Evolutionary conservation across 2,329 filamentous ascomycete genomes (phyloP).

Genomic region (Cladophialophora immunda): DNA sequence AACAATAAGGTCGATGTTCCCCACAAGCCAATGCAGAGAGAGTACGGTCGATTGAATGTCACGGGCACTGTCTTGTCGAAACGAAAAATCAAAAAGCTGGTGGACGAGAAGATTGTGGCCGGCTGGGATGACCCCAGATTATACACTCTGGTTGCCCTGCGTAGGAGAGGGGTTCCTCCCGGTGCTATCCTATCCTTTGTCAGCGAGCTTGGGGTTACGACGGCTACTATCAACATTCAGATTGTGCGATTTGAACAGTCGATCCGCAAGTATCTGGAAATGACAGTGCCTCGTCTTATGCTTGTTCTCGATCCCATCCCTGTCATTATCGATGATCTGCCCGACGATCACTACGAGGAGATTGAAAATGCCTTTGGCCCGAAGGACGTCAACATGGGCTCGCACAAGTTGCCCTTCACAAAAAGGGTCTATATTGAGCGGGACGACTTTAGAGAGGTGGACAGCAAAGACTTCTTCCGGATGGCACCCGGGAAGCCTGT

Average conservation of each 20-base stretch:
- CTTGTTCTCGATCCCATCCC: slow-evolving; percentile 85
- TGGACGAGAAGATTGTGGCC: slow-evolving; percentile 78
- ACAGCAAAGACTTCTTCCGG: slow-evolving; percentile 78
- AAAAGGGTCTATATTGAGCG: slow-evolving; percentile 85
- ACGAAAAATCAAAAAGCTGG: slow-evolving; percentile 80
- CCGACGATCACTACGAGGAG: slow-evolving; percentile 71
- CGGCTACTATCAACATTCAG: slow-evolving; percentile 79
- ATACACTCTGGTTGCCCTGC: slow-evolving; percentile 84
- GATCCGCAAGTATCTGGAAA: slow-evolving; percentile 85
- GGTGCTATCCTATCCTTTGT: slow-evolving; percentile 89
- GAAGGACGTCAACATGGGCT: slow-evolving; percentile 70
- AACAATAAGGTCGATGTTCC: slow-evolving; percentile 77
- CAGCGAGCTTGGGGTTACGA: slow-evolving; percentile 90
- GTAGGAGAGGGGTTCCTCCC: slow-evolving; percentile 84
- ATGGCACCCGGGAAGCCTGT: slow-evolving; percentile 78
- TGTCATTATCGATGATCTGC: slow-evolving; percentile 80
- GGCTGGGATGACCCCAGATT: slow-evolving; percentile 92
- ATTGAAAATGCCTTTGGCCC: slow-evolving; percentile 80
- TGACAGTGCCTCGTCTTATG: slow-evolving; percentile 87
- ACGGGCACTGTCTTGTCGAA: slow-evolving; percentile 88
- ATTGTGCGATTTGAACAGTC: slow-evolving; percentile 84
- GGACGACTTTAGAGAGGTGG: slow-evolving; percentile 77
- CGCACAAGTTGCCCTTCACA: slow-evolving; percentile 71
- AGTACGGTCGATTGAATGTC: slow-evolving; percentile 79
- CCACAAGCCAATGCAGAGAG: slow-evolving; percentile 93